phyloP scores from a whole-genome alignment of 345 rosid species.

The Noccaea bulbosa region DNA sequence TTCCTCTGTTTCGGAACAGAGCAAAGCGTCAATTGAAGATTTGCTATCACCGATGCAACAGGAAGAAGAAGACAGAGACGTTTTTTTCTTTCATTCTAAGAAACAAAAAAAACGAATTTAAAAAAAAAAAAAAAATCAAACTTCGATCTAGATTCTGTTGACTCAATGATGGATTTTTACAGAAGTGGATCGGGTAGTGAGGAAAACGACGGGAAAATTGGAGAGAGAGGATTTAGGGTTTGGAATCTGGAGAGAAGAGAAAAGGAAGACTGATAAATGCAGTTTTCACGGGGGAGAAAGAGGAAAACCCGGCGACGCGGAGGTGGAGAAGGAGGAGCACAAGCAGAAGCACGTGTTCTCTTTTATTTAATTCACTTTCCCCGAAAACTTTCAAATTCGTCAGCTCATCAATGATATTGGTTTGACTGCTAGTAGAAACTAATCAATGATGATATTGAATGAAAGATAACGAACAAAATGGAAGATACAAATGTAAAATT shows the following conservation, averaged over 20 bases:
- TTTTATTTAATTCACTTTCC: not conserved
- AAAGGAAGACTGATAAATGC: constrained; percentile 17
- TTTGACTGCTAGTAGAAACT: too few relatives aligned
- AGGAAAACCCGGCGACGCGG: constrained; percentile 50
- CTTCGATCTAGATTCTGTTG: constrained; percentile 40
- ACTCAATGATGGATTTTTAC: not conserved
- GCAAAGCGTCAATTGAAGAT: not conserved
- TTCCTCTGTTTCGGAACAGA: constrained; percentile 26
- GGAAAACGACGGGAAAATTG: not conserved
- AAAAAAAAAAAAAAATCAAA: constrained; percentile 18
- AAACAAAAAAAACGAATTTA: not conserved
- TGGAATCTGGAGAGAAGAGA: constrained; percentile 12
- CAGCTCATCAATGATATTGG: not conserved
- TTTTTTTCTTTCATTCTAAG: not conserved
- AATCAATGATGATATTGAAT: too few relatives aligned
- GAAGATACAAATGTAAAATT: too few relatives aligned
- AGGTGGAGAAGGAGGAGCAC: constrained; percentile 39
- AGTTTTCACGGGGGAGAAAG: constrained; percentile 42
- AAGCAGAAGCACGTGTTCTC: constrained; percentile 34
- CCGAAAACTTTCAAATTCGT: constrained; percentile 5
- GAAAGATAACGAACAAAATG: too few relatives aligned
- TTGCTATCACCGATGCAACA: constrained; percentile 16
- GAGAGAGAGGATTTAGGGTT: constrained; percentile 30
- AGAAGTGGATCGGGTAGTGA: constrained; percentile 14
- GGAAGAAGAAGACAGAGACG: not conserved